A percentile compares a stretch with the other conserved stretches of the same genome.
Evolutionary conservation across 768 basidiomycete species (phyloP).

Genomic region (Mycena kentingensis): DNA sequence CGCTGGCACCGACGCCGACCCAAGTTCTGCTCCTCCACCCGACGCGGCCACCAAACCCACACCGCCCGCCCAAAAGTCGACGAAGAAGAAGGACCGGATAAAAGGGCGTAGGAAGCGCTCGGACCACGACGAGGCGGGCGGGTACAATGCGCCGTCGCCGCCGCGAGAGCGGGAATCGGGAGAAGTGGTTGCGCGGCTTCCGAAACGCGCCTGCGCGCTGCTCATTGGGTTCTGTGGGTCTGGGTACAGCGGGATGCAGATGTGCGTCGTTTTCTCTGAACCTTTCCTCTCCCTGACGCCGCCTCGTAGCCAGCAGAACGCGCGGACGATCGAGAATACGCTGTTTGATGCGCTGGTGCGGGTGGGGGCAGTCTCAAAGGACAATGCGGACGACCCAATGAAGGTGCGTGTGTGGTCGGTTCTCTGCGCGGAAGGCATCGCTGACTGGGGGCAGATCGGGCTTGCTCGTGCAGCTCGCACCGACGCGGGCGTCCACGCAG

Average conservation of each 20-base stretch:
- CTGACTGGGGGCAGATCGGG: conserved; percentile 57
- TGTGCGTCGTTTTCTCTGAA: conserved; percentile 60
- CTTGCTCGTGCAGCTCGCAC: conserved; percentile 91
- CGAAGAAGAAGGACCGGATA: conserved; percentile 15
- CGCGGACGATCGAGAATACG: conserved; percentile 85
- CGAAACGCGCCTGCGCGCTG: conserved; percentile 84
- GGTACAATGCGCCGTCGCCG: neutral
- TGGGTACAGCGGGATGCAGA: conserved; percentile 94
- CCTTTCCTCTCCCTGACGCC: neutral
- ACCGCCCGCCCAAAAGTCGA: conserved; percentile 1
- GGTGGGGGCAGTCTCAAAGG: conserved; percentile 90
- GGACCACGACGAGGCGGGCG: neutral
- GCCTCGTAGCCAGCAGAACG: conserved; percentile 64
- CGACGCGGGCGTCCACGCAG: conserved; percentile 96
- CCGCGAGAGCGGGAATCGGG: conserved; percentile 32
- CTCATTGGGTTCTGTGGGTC: conserved; percentile 91
- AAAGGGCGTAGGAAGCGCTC: neutral
- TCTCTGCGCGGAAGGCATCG: neutral
- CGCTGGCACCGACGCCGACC: conserved; percentile 7
- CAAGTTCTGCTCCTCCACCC: neutral
- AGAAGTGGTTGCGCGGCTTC: conserved; percentile 63
- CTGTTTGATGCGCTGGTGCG: conserved; percentile 87
- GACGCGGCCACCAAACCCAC: neutral
- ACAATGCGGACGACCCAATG: conserved; percentile 87
- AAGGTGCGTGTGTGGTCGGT: conserved; percentile 54